phyloP scores from a whole-genome alignment of 257 asterid species.

The Jasminum sambac region DNA sequence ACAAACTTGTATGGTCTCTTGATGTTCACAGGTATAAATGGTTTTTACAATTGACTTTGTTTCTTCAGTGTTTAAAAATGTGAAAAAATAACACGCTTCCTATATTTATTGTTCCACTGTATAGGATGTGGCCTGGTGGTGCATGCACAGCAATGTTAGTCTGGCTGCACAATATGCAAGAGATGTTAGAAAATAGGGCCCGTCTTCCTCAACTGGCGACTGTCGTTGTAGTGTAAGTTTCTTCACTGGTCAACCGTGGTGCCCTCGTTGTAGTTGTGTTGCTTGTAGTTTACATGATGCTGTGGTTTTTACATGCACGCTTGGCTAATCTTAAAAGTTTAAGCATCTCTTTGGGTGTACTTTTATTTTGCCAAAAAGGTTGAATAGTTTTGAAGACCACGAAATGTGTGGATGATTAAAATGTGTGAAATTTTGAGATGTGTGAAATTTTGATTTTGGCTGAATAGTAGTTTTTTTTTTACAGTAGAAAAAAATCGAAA shows the following conservation, averaged over 20 bases:
- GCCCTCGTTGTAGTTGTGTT: background rate
- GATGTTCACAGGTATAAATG: constrained; percentile 84
- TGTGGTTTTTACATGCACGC: background rate
- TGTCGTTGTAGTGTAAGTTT: constrained; percentile 80
- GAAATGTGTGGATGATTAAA: too few species aligned
- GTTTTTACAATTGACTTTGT: constrained; percentile 5
- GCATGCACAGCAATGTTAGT: constrained; percentile 83
- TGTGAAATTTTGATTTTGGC: too few species aligned
- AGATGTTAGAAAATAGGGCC: constrained; percentile 47
- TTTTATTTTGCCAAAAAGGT: too few species aligned
- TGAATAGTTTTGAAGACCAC: too few species aligned
- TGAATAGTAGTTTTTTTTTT: too few species aligned
- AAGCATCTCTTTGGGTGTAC: too few species aligned
- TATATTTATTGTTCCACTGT: constrained; percentile 21
- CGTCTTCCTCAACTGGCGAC: constrained; percentile 82
- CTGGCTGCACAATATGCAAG: constrained; percentile 77
- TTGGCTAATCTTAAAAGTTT: too few species aligned
- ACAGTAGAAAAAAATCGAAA: too few species aligned
- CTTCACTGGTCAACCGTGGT: constrained; percentile 2
- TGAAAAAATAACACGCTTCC: constrained; percentile 17
- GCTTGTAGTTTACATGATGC: background rate
- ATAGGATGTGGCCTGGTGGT: constrained; percentile 95
- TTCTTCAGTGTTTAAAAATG: background rate
- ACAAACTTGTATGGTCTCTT: constrained; percentile 81
- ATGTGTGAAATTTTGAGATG: too few species aligned